Evolutionary conservation across 2,329 filamentous ascomycete species (phyloP), one percentile per base, ranked within the genome.

Genomic region (Verticillium tricorpus): DNA sequence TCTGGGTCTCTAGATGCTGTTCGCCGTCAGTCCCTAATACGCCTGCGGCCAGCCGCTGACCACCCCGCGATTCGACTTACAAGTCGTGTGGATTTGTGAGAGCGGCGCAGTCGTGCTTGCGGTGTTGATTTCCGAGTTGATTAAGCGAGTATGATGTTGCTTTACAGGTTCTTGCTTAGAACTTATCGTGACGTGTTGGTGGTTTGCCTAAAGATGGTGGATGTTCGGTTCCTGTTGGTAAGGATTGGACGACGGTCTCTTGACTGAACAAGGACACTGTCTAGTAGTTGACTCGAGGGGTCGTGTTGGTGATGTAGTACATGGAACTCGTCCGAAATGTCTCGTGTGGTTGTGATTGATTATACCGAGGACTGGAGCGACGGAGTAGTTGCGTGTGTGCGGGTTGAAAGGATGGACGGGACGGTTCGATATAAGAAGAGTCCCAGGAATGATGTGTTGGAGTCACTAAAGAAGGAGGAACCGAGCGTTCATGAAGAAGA

Each of bases 401-500:
- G 69, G 67, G 64, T 65, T 66, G 71, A 73, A 82, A 81, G 73
- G 80, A 80, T 76, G 75, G 78, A 75, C 74, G 73, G 71, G 74
- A 73, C 74, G 68, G 63, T 69, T 64, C 60, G 66, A 56, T 56
- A 61, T 59, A 60, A 56, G 66, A 75, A 71, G 69, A 70, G 71
- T 75, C 78, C 77, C 78, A 74, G 77, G 73, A 75, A 73, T 70
- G 71, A 69, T 69, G 68, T 72, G 69, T 40, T 72, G 75, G 73
- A 80, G 75, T 74, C 74, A 76, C 69, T 74, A 79, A 80, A 77
- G 74, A 80, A 79, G 76, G 74, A 80, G 78, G 78, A 80, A 78
- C 76, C 77, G 74, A 77, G 77, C 77, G 75, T 75, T 74, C 76
- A 78, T 77, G 73, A 76, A 77, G 76, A 74, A 74, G 74, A 77